Percentiles rank a stretch among this genome's conserved stretches.
Evolutionary conservation across 169 alveolate genomes (phyloP).

Genomic region (Besnoitia besnoiti): DNA sequence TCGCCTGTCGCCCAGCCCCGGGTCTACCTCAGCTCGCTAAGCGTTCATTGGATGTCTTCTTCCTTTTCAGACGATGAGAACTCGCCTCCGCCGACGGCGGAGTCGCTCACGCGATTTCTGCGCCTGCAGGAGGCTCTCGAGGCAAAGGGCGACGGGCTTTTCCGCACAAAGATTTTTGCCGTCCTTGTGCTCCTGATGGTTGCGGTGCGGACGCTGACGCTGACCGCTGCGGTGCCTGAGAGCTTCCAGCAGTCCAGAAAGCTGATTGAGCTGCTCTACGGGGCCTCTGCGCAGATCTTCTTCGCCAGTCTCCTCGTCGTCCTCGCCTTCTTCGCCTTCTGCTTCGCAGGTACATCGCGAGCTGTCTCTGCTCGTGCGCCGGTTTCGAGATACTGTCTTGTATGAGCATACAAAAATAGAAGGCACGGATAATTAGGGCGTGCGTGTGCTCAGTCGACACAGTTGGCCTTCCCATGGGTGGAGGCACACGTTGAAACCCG

Average conservation of each 20-base stretch:
- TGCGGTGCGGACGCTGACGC: constrained; percentile 44
- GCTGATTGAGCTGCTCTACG: constrained; percentile 37
- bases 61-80: not conserved
- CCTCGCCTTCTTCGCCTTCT: constrained; percentile 21
- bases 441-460: no score
- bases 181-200: constrained; percentile 42
- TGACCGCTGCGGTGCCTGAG: constrained; percentile 58
- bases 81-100: constrained; percentile 63
- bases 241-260: constrained; percentile 47
- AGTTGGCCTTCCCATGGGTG: no score
- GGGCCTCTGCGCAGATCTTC: not conserved
- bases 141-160: constrained; percentile 32
- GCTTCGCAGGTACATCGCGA: constrained; percentile 17
- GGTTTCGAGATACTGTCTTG: no score
- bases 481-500: no score
- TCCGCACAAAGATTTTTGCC: constrained; percentile 42
- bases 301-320: not conserved
- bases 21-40: not conserved
- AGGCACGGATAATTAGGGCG: no score
- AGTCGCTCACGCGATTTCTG: constrained; percentile 48
- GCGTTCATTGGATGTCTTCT: no score
- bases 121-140: constrained; percentile 59
- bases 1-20: not conserved
- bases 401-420: no score
- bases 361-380: no score